These are phyloP conservation scores for Pinus taeda DNA, from an alignment of 75 land plant genomes.

Conservation along the genomic window DNA sequence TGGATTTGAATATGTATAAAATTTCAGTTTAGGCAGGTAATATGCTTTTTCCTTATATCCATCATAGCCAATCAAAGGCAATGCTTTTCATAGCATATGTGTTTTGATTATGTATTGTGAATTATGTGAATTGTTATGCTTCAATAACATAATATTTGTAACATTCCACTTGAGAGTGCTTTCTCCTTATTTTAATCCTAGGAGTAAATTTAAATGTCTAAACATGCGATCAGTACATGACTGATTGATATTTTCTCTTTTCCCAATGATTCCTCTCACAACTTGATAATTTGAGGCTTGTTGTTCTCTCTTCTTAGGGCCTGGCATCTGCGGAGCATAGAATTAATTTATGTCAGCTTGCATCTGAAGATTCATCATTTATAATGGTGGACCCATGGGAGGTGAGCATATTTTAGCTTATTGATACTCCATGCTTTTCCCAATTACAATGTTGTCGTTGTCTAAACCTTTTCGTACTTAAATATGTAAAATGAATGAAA, in stretches of 20 bases:
- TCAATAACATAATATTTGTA: not conserved
- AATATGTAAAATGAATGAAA: not conserved
- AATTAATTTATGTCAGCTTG: slow-evolving; percentile 70
- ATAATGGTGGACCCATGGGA: slow-evolving; percentile 98
- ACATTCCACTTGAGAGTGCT: not conserved
- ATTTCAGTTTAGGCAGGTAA: too few relatives aligned
- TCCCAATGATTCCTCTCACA: not conserved
- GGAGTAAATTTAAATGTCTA: not conserved
- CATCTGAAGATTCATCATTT: slow-evolving; percentile 70
- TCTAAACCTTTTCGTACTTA: not conserved
- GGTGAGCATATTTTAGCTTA: slow-evolving; percentile 30
- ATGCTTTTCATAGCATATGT: not conserved
- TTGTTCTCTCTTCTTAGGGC: slow-evolving; percentile 37
- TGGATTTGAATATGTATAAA: too few relatives aligned
- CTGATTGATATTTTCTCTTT: not conserved
- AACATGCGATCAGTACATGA: not conserved
- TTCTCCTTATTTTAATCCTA: not conserved
- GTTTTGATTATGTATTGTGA: not conserved
- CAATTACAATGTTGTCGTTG: not conserved
- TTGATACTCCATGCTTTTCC: not conserved
- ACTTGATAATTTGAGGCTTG: not conserved
- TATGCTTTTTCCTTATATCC: too few relatives aligned
- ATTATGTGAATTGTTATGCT: not conserved
- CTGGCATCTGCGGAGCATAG: slow-evolving; percentile 86
- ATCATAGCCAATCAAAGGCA: too few relatives aligned